phyloP scores from a whole-genome alignment of 1,284 basidiomycete genomes.

The Ganoderma resinaceum region DNA sequence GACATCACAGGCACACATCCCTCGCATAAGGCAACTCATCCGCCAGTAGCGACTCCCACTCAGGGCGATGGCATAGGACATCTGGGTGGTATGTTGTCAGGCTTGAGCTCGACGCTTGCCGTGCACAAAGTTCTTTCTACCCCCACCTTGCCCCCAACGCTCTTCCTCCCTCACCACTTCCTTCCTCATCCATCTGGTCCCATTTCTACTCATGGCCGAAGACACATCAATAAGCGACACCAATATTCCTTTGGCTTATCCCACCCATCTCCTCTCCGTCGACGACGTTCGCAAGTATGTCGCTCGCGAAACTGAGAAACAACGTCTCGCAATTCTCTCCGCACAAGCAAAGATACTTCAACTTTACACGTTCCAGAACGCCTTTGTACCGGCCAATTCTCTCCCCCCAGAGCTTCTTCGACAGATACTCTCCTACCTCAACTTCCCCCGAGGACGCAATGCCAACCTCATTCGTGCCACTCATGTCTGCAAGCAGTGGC shows the following conservation, averaged over 20 bases:
- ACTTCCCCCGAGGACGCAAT: neutral
- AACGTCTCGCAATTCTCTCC: neutral
- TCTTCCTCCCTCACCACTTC: neutral
- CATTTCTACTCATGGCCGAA: neutral
- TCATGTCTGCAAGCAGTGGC: conserved; percentile 16
- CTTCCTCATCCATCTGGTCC: neutral
- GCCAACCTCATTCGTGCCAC: conserved; percentile 6
- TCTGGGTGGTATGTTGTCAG: too few species aligned
- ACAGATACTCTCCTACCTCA: conserved; percentile 11
- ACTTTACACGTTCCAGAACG: conserved; percentile 5
- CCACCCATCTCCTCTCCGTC: neutral
- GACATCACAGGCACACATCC: neutral
- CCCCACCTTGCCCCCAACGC: neutral
- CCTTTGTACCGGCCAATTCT: neutral
- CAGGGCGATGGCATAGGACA: too few species aligned
- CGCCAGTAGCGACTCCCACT: too few species aligned
- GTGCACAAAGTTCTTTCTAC: too few species aligned
- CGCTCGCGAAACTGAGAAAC: neutral
- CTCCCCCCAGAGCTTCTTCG: conserved; percentile 15
- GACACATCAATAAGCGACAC: neutral
- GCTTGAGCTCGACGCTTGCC: too few species aligned
- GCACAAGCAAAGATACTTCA: neutral
- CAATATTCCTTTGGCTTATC: neutral
- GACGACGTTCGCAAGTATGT: neutral
- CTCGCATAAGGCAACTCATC: neutral